Conservation (phyloP, 352 stramenopile genomes). For the Phytophthora europaea region DNA sequence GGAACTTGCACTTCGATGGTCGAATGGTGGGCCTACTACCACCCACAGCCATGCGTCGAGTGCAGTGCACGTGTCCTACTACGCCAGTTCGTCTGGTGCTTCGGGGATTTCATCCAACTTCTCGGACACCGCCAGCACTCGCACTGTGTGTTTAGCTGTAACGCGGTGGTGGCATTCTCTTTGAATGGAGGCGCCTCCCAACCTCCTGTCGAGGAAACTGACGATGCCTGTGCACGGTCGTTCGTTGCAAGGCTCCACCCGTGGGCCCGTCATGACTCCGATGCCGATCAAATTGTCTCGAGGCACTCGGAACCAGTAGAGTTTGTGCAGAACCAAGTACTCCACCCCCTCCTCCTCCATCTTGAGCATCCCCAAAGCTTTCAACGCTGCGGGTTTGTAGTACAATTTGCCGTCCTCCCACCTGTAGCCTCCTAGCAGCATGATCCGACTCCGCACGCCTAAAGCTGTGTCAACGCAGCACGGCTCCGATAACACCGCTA, state of each 20-base stretch:
- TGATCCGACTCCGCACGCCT: constrained; percentile 21
- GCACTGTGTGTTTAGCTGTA: neutral
- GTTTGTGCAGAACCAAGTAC: constrained; percentile 21
- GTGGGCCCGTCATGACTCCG: constrained; percentile 6
- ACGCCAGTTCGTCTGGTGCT: neutral
- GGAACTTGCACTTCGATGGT: constrained; percentile 28
- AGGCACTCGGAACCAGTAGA: constrained; percentile 22
- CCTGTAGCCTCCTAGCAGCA: constrained; percentile 20
- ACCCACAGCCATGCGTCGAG: neutral
- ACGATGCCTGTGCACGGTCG: constrained; percentile 19
- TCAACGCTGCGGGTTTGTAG: constrained; percentile 19
- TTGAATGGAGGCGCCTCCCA: constrained; percentile 8
- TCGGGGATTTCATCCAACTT: constrained; percentile 13
- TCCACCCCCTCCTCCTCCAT: constrained; percentile 26
- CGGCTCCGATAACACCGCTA: constrained; percentile 17
- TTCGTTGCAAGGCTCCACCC: constrained; percentile 24
- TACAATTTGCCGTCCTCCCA: constrained; percentile 21
- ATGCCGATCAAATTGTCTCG: constrained; percentile 20
- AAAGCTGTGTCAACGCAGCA: constrained; percentile 29
- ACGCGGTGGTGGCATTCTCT: neutral
- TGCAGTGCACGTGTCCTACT: neutral
- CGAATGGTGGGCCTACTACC: constrained; percentile 14
- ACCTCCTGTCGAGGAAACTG: constrained; percentile 15
- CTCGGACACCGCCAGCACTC: neutral
- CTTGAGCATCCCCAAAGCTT: constrained; percentile 22